Base-by-base conservation (phyloP, 2,329 filamentous ascomycete species). In the Paecilomyces dactylethromorphus region DNA sequence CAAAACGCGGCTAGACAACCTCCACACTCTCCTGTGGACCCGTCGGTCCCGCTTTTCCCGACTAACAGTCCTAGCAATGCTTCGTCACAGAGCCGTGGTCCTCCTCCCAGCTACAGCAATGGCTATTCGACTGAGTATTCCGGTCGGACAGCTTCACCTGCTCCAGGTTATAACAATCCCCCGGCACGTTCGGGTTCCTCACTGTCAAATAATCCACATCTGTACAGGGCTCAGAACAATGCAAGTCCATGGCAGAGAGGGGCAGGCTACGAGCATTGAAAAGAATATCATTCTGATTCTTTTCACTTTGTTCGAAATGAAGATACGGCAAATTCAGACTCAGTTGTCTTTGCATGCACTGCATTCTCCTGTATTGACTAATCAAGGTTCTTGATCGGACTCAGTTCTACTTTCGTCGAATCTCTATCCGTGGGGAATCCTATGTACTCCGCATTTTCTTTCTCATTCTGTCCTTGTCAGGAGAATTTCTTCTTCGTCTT, bases 171-270 rank as follows among this genome's bases (percentile, higher is more conserved):
- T 57, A 70, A 66, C 53, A 67, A 70, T 21, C 69, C 70, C 11
- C 72, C 73, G 1, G 65, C 72, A 39, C 71, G 71, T 31, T 65
- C 69, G 18, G 66, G 63, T 31, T 69, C 72, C 29, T 67, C 66
- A 33, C 64, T 68, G 29, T 65, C 68, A 8, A 68, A 29, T 29
- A 29, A 66, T 55, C 63, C 63, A 22, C 58, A 66, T 33, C 63
- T 71, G 54, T 79, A 75, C 66, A 72, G 81, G 61, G 66, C 76
- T 62, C 77, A 80, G 64, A 82, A 83, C 67, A 85, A 79, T 68
- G 71, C 81, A 39, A 86, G 83, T 73, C 84, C 84, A 56, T 87
- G 85, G 85, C 84, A 87, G 73, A 75, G 85, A 69, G 85, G 85
- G 51, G 85, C 85, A 32, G 85, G 85, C 52, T 87, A 87, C 66